Conservation (phyloP, 1,284 basidiomycete species). For the Crepidotus sp. region DNA sequence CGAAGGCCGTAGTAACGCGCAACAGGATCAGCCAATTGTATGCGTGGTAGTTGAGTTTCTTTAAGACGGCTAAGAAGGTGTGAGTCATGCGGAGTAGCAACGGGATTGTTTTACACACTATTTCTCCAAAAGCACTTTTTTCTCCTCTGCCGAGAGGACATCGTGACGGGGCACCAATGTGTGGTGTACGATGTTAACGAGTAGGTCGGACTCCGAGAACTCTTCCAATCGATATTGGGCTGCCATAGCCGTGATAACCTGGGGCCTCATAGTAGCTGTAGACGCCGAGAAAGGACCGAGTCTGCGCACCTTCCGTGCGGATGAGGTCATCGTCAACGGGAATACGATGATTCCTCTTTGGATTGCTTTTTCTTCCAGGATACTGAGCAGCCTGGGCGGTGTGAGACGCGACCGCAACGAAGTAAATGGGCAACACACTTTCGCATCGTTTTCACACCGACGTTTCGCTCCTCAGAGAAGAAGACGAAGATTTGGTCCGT, state of each 20-base stretch:
- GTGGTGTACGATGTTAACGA: conserved; percentile 97
- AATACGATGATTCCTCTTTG: conserved; percentile 92
- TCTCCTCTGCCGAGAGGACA: conserved; percentile 81
- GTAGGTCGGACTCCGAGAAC: conserved; percentile 91
- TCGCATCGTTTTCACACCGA: conserved; percentile 93
- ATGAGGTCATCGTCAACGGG: conserved; percentile 92
- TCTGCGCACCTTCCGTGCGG: conserved; percentile 73
- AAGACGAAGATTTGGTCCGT: conserved; percentile 87
- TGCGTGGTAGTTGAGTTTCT: conserved; percentile 96
- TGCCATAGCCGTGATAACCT: conserved; percentile 88
- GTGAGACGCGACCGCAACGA: conserved; percentile 12
- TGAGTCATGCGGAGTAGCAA: conserved; percentile 11
- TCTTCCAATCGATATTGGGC: conserved; percentile 86
- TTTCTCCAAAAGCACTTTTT: conserved; percentile 79
- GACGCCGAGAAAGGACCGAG: conserved; percentile 4
- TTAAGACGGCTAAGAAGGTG: conserved; percentile 74
- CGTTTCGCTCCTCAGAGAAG: conserved; percentile 88
- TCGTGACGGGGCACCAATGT: conserved; percentile 92
- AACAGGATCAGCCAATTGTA: conserved; percentile 93
- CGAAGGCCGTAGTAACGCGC: conserved; percentile 95
- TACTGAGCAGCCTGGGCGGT: conserved; percentile 54
- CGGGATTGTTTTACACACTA: conserved; percentile 59
- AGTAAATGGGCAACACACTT: conserved; percentile 54
- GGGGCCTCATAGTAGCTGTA: conserved; percentile 12
- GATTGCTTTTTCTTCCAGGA: conserved; percentile 86